These are phyloP conservation scores for Eurotiales sp. DNA, from an alignment of 2,329 filamentous ascomycete genomes.

Conservation along the genomic window DNA sequence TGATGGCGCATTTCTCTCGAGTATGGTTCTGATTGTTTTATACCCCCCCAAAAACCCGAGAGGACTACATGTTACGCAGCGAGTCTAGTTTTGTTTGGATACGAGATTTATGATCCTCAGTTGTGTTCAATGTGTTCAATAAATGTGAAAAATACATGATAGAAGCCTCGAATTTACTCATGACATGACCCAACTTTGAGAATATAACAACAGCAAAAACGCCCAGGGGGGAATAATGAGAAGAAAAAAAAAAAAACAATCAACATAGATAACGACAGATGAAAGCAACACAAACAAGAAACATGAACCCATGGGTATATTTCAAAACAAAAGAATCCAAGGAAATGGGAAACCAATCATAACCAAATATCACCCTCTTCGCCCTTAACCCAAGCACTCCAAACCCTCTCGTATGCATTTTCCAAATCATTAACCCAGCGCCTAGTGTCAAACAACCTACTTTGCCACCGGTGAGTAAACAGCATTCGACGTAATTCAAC, in stretches of 20 bases:
- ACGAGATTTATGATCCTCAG: too few relatives aligned
- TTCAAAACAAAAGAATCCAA: neutral
- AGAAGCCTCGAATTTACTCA: too few relatives aligned
- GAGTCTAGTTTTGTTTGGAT: too few relatives aligned
- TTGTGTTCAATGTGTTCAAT: too few relatives aligned
- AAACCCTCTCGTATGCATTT: constrained; percentile 80
- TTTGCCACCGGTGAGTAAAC: constrained; percentile 79
- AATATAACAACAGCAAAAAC: neutral
- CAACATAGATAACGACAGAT: too few relatives aligned
- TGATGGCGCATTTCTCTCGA: too few relatives aligned
- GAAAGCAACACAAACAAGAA: constrained; percentile 3
- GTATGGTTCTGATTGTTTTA: too few relatives aligned
- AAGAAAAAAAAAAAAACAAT: constrained; percentile 7
- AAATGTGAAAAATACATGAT: too few relatives aligned
- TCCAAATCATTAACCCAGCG: constrained; percentile 91
- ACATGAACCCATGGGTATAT: constrained; percentile 17
- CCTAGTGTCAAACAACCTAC: constrained; percentile 83
- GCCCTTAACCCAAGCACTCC: constrained; percentile 80
- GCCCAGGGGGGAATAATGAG: constrained; percentile 5
- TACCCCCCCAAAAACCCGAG: too few relatives aligned
- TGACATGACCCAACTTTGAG: too few relatives aligned
- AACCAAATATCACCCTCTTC: constrained; percentile 93
- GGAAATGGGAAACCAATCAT: constrained; percentile 31
- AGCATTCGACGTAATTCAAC: constrained; percentile 75
- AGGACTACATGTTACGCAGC: too few relatives aligned